Evolutionary conservation across 2,329 filamentous ascomycete species (phyloP).

Genomic region (Talaromyces funiculosus): DNA sequence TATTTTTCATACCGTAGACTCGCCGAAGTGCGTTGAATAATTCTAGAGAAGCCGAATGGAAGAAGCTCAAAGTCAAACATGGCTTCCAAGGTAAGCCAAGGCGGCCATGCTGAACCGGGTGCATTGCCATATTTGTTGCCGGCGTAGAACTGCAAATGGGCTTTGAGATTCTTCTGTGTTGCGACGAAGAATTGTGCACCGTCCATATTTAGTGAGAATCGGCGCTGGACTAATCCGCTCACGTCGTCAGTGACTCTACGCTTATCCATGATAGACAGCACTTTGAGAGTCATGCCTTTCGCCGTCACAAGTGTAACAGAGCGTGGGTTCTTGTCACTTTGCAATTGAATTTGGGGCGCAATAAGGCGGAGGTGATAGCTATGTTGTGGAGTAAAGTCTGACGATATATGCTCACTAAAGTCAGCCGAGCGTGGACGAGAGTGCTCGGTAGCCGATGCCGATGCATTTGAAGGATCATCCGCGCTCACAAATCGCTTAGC

Average conservation of each 20-base stretch:
- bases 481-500: slow-evolving; percentile 75
- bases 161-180: slow-evolving; percentile 83
- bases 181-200: slow-evolving; percentile 98
- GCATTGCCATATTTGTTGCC: slow-evolving; percentile 88
- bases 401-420: slow-evolving; percentile 68
- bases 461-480: slow-evolving; percentile 49
- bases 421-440: slow-evolving; percentile 36
- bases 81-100: slow-evolving; percentile 96
- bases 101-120: slow-evolving; percentile 83
- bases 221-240: slow-evolving; percentile 87
- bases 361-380: slow-evolving; percentile 93
- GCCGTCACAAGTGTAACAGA: slow-evolving; percentile 94
- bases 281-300: slow-evolving; percentile 97
- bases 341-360: slow-evolving; percentile 93
- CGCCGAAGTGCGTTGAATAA: slow-evolving; percentile 94
- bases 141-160: slow-evolving; percentile 85
- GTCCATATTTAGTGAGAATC: slow-evolving; percentile 93
- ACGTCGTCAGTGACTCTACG: slow-evolving; percentile 86
- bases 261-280: slow-evolving; percentile 97
- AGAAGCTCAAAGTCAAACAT: slow-evolving; percentile 95
- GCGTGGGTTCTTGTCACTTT: slow-evolving; percentile 96
- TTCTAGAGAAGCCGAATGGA: slow-evolving; percentile 94
- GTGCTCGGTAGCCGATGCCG: slow-evolving; percentile 28
- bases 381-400: slow-evolving; percentile 85
- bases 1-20: slow-evolving; percentile 95